Evolutionary conservation across 305 asterid genomes (phyloP).

Genomic region (Stenogyne calaminthoides): DNA sequence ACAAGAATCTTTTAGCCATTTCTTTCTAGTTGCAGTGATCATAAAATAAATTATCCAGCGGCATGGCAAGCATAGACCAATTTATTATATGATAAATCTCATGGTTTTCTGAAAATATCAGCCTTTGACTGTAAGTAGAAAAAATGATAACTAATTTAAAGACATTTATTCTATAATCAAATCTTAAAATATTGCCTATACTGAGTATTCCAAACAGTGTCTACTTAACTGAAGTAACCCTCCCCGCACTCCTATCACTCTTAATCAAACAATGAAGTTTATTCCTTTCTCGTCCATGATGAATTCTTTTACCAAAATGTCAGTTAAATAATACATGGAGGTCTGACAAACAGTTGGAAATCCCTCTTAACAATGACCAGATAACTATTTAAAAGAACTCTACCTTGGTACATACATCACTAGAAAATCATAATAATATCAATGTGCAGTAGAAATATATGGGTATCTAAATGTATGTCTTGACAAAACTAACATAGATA

Average conservation of each 20-base stretch:
- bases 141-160: background rate
- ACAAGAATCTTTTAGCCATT: conserved; percentile 15
- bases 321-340: background rate
- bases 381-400: background rate
- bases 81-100: background rate
- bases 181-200: background rate
- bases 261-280: conserved; percentile 5
- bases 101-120: conserved; percentile 10
- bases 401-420: background rate
- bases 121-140: conserved; percentile 6
- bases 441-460: background rate
- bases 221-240: conserved; percentile 12
- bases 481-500: conserved; percentile 22
- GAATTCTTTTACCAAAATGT: conserved; percentile 9
- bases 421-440: conserved; percentile 17
- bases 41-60: background rate
- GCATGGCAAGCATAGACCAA: conserved; percentile 6
- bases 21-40: conserved; percentile 8
- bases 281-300: conserved; percentile 5
- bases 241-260: background rate
- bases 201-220: background rate
- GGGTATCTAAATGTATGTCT: conserved; percentile 2
- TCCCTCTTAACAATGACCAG: conserved; percentile 9
- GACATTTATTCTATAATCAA: background rate
- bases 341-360: conserved; percentile 22